A percentile compares a stretch with the other conserved stretches of the same genome.
These are phyloP conservation scores for Botrytis squamosa DNA, from an alignment of 2,329 filamentous ascomycete species.

Conservation along the genomic window DNA sequence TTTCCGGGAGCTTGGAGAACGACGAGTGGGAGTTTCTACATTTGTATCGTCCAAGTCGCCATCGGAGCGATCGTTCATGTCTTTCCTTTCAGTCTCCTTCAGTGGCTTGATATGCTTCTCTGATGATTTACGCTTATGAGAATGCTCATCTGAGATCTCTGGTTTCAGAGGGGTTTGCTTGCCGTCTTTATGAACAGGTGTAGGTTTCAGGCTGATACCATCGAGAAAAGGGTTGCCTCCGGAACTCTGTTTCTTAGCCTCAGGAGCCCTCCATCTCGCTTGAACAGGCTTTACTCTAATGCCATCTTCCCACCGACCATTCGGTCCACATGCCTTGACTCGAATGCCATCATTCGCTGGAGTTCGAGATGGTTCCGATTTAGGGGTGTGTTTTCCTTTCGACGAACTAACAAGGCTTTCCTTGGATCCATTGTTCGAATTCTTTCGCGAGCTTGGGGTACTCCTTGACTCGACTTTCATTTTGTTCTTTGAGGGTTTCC, in stretches of 20 bases:
- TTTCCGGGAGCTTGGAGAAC: conserved; percentile 28
- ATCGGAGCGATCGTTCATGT: background rate
- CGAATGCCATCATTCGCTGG: conserved; percentile 30
- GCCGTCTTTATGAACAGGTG: conserved; percentile 24
- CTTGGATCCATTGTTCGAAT: conserved; percentile 26
- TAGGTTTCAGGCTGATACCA: conserved; percentile 37
- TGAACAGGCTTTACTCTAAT: conserved; percentile 36
- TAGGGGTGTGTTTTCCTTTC: conserved; percentile 40
- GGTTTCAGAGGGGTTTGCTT: conserved; percentile 26
- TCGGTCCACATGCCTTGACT: conserved; percentile 32
- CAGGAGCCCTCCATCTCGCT: conserved; percentile 39
- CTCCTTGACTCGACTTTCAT: conserved; percentile 3
- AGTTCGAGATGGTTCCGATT: conserved; percentile 42
- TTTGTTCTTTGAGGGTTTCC: conserved; percentile 2
- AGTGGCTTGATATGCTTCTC: conserved; percentile 30
- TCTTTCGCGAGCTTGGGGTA: conserved; percentile 18
- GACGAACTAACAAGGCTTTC: conserved; percentile 11
- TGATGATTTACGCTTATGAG: conserved; percentile 30
- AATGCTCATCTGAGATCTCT: conserved; percentile 15
- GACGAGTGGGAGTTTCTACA: conserved; percentile 27
- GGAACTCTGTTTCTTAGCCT: conserved; percentile 1
- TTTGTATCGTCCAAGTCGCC: background rate
- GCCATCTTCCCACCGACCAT: conserved; percentile 34
- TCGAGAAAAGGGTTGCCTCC: conserved; percentile 28
- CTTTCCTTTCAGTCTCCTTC: conserved; percentile 19